phyloP scores from a whole-genome alignment of 441 rosid species.

The Gossypium trilobum region DNA sequence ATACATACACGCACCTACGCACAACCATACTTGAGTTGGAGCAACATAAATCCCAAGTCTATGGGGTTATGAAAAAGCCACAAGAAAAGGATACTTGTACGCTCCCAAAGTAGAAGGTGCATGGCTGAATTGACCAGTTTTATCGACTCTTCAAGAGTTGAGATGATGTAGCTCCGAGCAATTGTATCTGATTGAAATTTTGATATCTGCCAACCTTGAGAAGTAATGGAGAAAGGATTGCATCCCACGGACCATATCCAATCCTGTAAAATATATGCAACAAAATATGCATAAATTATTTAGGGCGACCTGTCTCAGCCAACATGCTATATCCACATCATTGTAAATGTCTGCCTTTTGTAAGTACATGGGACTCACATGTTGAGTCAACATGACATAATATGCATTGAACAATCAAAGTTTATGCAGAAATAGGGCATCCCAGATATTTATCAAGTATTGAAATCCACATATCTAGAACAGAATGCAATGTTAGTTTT shows the following conservation, averaged over 20 bases:
- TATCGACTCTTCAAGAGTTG: slow-evolving; percentile 87
- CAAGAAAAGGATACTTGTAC: slow-evolving; percentile 77
- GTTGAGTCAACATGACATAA: neutral
- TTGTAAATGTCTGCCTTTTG: neutral
- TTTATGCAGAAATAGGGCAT: neutral
- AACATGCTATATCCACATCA: neutral
- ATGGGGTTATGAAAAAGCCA: neutral
- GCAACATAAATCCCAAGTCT: neutral
- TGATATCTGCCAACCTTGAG: slow-evolving; percentile 86
- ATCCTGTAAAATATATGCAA: slow-evolving; percentile 42
- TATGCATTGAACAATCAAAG: neutral
- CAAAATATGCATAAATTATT: neutral
- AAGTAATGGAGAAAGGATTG: slow-evolving; percentile 74
- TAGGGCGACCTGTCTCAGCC: neutral
- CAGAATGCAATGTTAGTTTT: neutral
- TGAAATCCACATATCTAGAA: neutral
- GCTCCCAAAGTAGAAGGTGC: slow-evolving; percentile 71
- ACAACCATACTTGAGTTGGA: neutral
- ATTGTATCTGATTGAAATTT: slow-evolving; percentile 83
- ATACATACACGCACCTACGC: neutral
- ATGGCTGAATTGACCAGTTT: slow-evolving; percentile 73
- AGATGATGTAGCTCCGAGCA: slow-evolving; percentile 82
- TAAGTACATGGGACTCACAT: neutral
- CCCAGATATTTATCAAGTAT: neutral
- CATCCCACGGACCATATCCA: slow-evolving; percentile 99